Conservation (phyloP, 2,329 filamentous ascomycete species). For the Sporothrix euskadiensis region DNA sequence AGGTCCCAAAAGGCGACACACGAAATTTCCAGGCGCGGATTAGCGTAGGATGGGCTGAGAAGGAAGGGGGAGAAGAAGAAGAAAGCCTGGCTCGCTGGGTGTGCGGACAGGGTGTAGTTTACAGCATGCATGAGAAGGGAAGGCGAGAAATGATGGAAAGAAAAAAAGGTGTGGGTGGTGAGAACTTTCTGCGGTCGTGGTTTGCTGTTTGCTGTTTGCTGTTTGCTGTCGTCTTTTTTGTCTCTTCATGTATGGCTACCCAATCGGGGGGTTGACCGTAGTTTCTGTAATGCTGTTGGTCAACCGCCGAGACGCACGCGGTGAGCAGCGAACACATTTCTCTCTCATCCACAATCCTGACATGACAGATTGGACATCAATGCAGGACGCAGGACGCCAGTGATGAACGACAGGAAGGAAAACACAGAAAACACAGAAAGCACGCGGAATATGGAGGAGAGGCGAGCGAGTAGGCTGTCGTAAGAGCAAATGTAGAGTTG, state of each 20-base stretch:
- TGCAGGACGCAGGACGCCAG: constrained; percentile 24
- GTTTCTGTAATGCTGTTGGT: background rate
- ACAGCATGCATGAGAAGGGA: constrained; percentile 22
- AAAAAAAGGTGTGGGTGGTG: constrained; percentile 9
- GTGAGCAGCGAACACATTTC: constrained; percentile 13
- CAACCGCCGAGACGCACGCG: background rate
- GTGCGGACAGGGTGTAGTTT: constrained; percentile 20
- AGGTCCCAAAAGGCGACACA: background rate
- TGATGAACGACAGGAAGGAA: background rate
- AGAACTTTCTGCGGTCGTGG: background rate
- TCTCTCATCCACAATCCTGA: background rate
- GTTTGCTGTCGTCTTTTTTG: background rate
- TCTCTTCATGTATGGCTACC: constrained; percentile 26
- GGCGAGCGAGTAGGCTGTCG: background rate
- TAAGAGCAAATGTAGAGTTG: background rate
- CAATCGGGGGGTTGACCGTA: constrained; percentile 21
- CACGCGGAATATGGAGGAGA: background rate
- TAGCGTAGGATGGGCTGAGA: constrained; percentile 5
- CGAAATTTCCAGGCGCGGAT: background rate
- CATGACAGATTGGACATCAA: constrained; percentile 24
- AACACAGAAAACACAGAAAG: background rate
- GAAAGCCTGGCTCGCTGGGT: too few species aligned
- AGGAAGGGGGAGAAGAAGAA: background rate
- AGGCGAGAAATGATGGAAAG: background rate
- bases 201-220: background rate